Evolutionary conservation across 768 basidiomycete genomes (phyloP), one percentile per base, ranked within the genome.

Genomic region (Hortiboletus campestris): DNA sequence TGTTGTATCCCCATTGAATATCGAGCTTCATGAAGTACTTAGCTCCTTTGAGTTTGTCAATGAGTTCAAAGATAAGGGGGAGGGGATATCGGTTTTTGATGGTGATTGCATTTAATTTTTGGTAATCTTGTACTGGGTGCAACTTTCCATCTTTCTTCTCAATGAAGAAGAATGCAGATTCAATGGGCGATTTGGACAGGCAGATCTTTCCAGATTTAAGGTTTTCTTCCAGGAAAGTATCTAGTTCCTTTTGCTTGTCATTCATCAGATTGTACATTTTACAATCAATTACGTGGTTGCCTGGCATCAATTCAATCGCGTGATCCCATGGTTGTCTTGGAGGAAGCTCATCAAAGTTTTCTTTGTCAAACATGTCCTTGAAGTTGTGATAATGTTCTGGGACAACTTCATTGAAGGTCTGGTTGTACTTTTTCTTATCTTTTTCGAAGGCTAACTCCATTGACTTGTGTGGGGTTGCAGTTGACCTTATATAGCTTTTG

Each of bases 1-100:
- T 67, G 47, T 78, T 71, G 45, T 74, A 78, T 0, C 69, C 74
- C 45, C 61, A 65, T 0, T 60, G 49, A 10, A 76, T 49, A 58
- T 78, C 68, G 14, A 70, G 12, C 44, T 66, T 68, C 12, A 65
- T 68, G 48, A 69, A 72, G 51, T 69, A 51, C 0, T 51, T 40
- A 0, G 71, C 56, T 0, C 46, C 31, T 4, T 58, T 51, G 0
- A 74, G 62, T 14, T 65, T 60, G 5, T 70, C 45, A 6, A 72
- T 39, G 2, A 72, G 19, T n/a, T 72, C 58, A 2, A 6, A 34
- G 9, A 34, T 34, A 4, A 60, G 8, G 0, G 49, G 38, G 0
- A 49, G n/a, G 0, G 39, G 38, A 6, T 49, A 49, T 0, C 4
- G 1, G 6, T 41, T 50, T 22, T 42, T 41, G 0, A 50, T 7